Evolutionary conservation across 1,139 yeast genomes (phyloP).

Genomic region (Scheffersomyces lignicola): DNA sequence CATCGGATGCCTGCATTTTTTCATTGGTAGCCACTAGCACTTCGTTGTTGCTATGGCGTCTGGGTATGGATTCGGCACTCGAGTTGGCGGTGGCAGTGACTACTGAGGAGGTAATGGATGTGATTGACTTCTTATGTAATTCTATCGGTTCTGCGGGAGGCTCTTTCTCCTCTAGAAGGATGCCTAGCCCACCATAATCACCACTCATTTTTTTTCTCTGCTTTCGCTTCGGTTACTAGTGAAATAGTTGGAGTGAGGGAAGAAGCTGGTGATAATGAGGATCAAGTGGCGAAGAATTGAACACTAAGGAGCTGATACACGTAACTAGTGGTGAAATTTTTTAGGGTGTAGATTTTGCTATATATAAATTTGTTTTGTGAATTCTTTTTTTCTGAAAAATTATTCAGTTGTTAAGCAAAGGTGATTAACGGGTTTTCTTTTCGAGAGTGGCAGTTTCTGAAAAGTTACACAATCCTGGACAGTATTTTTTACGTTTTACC

Average conservation of each 20-base stretch:
- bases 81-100: background rate
- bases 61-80: slow-evolving; percentile 5
- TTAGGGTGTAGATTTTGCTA: background rate
- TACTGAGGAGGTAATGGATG: background rate
- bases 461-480: no score
- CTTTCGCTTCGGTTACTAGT: no score
- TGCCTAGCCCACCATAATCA: slow-evolving; percentile 29
- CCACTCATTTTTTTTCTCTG: slow-evolving; percentile 10
- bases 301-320: slow-evolving; percentile 1
- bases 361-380: background rate
- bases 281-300: background rate
- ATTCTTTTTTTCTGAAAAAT: background rate
- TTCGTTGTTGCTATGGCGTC: slow-evolving; percentile 4
- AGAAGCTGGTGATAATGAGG: no score
- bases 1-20: background rate
- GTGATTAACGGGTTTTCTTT: background rate
- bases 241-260: no score
- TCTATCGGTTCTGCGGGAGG: slow-evolving; percentile 9
- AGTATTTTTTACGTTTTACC: no score
- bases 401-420: background rate
- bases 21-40: background rate
- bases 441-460: no score
- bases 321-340: background rate
- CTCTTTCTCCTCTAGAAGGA: slow-evolving; percentile 28
- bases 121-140: background rate